These are phyloP conservation scores for Bacterosira constricta DNA, from an alignment of 108 stramenopile genomes.

Conservation along the genomic window DNA sequence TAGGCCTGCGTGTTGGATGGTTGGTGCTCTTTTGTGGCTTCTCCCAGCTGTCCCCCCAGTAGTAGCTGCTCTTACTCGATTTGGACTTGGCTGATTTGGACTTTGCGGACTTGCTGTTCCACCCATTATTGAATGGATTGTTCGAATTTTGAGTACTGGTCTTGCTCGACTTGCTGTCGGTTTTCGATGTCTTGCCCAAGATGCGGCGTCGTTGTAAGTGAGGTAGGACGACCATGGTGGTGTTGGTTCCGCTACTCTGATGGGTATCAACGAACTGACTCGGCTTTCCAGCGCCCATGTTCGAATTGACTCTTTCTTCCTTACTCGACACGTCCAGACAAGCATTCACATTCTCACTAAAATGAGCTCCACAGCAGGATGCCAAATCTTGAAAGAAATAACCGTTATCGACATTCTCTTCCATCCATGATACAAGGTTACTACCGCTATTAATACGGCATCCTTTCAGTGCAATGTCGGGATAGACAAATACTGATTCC, in stretches of 20 bases:
- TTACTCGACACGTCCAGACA: not conserved
- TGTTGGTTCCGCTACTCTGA: not conserved
- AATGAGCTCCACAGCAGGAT: constrained; percentile 27
- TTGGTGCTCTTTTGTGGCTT: too few species aligned
- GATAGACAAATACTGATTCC: constrained; percentile 1
- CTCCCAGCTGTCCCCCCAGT: too few species aligned
- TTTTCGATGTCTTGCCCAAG: not conserved
- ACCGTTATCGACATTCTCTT: not conserved
- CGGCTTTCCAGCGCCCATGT: not conserved
- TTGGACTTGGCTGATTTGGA: not conserved
- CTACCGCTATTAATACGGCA: constrained; percentile 8
- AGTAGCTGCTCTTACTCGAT: not conserved
- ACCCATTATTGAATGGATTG: too few species aligned
- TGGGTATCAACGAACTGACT: not conserved
- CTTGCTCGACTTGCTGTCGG: constrained; percentile 8
- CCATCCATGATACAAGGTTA: constrained; percentile 4
- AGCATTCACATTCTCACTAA: not conserved
- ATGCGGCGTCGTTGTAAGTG: too few species aligned
- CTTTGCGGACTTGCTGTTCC: not conserved
- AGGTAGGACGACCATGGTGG: not conserved
- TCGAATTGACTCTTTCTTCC: not conserved
- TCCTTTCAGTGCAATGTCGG: constrained; percentile 1
- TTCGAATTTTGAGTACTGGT: not conserved
- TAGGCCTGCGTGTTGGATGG: too few species aligned
- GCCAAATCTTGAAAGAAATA: constrained; percentile 15